Conservation (phyloP, 1,284 basidiomycete genomes). For the Leccinum angustisporum region DNA sequence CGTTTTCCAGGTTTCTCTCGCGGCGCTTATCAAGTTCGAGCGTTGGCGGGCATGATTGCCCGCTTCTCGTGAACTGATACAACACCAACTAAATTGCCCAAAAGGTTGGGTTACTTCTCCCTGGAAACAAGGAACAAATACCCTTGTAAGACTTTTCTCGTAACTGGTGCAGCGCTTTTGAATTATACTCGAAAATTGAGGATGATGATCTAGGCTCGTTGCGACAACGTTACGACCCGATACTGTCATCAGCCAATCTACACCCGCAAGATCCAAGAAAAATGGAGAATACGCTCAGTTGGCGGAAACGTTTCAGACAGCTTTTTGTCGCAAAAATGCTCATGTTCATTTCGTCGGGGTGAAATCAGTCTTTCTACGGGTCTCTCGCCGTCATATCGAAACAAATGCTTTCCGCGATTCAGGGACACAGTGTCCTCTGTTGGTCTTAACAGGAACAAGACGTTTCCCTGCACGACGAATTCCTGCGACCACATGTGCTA, state of each 20-base stretch:
- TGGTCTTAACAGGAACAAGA: constrained; percentile 28
- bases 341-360: constrained; percentile 40
- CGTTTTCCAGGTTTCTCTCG: constrained; percentile 37
- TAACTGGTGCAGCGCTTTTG: constrained; percentile 24
- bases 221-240: constrained; percentile 1
- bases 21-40: constrained; percentile 42
- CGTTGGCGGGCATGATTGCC: constrained; percentile 39
- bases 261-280: constrained; percentile 13
- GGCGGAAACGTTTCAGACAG: constrained; percentile 26
- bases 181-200: constrained; percentile 28
- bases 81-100: background rate
- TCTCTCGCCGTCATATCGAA: background rate
- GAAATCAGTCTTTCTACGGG: constrained; percentile 28
- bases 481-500: constrained; percentile 23
- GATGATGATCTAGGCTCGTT: constrained; percentile 16
- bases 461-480: constrained; percentile 31
- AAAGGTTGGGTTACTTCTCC: constrained; percentile 38
- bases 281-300: constrained; percentile 13
- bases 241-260: constrained; percentile 11
- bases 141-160: constrained; percentile 31
- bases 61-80: background rate
- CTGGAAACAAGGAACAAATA: constrained; percentile 39
- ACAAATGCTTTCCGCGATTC: background rate
- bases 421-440: constrained; percentile 38
- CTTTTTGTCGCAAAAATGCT: constrained; percentile 28